Base-by-base conservation (phyloP, 139 green algal species). In the Dunaliella primolecta region DNA sequence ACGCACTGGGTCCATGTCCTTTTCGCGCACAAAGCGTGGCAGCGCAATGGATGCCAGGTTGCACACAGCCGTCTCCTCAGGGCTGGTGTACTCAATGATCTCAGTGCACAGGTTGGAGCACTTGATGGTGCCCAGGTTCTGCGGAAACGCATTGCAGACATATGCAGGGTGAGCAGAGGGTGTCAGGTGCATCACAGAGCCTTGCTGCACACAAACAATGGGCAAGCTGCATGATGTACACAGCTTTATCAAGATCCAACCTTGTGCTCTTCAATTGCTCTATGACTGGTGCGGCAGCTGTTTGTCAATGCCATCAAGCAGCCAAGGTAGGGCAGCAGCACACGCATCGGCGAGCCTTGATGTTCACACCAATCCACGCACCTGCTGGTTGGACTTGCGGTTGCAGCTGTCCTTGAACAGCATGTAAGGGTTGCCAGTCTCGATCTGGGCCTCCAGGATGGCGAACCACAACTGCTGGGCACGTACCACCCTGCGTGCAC, bases 361-460 rank as follows among this genome's bases (percentile, higher is more conserved):
- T n/a, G n/a, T n/a, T n/a, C n/a, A n/a, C n/a, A n/a, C n/a, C n/a
- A n/a, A n/a, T n/a, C n/a, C n/a, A n/a, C n/a, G n/a, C 38, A 84
- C 81, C 90, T 97, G 94, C 93, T 99, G 97, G 91, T 99, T 99
- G 89, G 89, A 90, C 92, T 99, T 99, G 88, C 93, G 87, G 93
- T 99, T 99, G 95, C 94, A 98, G 21, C 87, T 85, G 88, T 99
- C 97, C 94, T 99, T 99, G 95, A 94, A 99, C 55, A 99, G 93
- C 97, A 99, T 99, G 94, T 98, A 99, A 15, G 97, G 97, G 92
- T 98, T 99, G 86, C 97, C 97, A 0, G 97, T 99, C 92, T 99
- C 97, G 35, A 99, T 94, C 92, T 99, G 96, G 21, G 97, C 95
- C 91, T 99, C 97, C 78, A 99, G 90, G 81, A 99, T 97, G 79